Evolutionary conservation across 2,329 filamentous ascomycete genomes (phyloP).

Genomic region (Diaporthe destruens): DNA sequence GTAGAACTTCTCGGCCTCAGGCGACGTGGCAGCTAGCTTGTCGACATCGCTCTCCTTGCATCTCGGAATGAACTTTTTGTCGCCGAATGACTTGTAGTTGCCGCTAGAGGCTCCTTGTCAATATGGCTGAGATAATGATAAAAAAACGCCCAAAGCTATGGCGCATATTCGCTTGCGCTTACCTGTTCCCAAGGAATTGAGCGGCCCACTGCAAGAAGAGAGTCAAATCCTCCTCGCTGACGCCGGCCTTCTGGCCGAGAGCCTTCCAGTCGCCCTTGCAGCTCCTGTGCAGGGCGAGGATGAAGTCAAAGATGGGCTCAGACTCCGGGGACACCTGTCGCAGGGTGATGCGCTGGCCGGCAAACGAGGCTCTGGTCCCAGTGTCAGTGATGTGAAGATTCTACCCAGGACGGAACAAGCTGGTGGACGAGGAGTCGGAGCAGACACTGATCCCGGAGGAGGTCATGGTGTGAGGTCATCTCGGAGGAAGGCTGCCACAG

Average conservation of each 20-base stretch:
- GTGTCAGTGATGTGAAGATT: conserved; percentile 8
- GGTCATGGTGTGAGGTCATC: conserved; percentile 10
- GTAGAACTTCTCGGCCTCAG: conserved; percentile 74
- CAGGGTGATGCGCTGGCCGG: conserved; percentile 82
- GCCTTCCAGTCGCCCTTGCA: conserved; percentile 78
- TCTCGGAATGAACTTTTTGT: conserved; percentile 85
- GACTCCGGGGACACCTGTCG: conserved; percentile 87
- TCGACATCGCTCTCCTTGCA: conserved; percentile 73
- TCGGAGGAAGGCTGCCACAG: conserved; percentile 16
- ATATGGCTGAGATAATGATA: neutral
- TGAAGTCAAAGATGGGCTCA: conserved; percentile 84
- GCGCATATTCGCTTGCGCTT: neutral
- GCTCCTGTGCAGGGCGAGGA: conserved; percentile 76
- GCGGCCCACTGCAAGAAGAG: conserved; percentile 82
- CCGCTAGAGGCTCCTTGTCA: conserved; percentile 63
- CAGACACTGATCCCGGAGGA: neutral
- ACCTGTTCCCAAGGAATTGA: conserved; percentile 70
- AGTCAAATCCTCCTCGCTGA: conserved; percentile 73
- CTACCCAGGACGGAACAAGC: neutral
- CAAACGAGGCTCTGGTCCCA: conserved; percentile 75
- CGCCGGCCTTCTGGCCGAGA: conserved; percentile 72
- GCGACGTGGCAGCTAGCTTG: conserved; percentile 71
- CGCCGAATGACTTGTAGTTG: conserved; percentile 90
- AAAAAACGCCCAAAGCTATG: no score
- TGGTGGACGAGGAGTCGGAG: neutral